Base-by-base conservation (phyloP, 192 early-diverging fungal species). In the Irineochytrium annulatum region DNA sequence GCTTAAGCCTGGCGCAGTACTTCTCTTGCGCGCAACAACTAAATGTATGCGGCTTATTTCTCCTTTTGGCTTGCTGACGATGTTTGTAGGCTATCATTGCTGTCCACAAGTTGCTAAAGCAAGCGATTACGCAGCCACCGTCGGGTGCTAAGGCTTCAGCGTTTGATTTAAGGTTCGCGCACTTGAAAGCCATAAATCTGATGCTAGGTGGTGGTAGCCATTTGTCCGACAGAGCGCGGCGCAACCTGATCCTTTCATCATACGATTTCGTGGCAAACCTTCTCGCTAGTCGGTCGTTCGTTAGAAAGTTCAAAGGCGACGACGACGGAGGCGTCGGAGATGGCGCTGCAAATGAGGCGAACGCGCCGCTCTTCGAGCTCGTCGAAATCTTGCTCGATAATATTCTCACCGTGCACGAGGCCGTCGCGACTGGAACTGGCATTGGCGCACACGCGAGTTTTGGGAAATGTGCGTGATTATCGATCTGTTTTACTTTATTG, bases 1-100 rank as follows among this genome's bases (percentile, higher is more conserved):
- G 83, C 26, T 54, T 93, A 56, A 71, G 78, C 1, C 73, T 98
- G 8, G 71, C 85, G 3, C 76, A 82, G 51, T 75, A 87, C 39
- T 94, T 95, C 62, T 63, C 79, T 0, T 62, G 78, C 3, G 51
- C 70, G 29, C 79, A 81, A 14, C 91, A 95, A 70, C n/a, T n/a
- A n/a, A n/a, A n/a, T n/a, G n/a, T n/a, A n/a, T n/a, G n/a, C n/a
- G n/a, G n/a, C n/a, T n/a, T n/a, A n/a, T n/a, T n/a, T n/a, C n/a
- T n/a, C n/a, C n/a, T n/a, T n/a, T n/a, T n/a, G n/a, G n/a, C n/a
- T n/a, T n/a, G n/a, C n/a, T n/a, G n/a, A n/a, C n/a, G n/a, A n/a
- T n/a, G n/a, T n/a, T n/a, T n/a, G n/a, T n/a, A n/a, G n/a, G n/a
- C n/a, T n/a, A n/a, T n/a, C n/a, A n/a, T n/a, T n/a, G n/a, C n/a